Evolutionary conservation across 495 filamentous ascomycete species (phyloP), one percentile per base, ranked within the genome.

Genomic region (Hypomontagnella submonticulosa): DNA sequence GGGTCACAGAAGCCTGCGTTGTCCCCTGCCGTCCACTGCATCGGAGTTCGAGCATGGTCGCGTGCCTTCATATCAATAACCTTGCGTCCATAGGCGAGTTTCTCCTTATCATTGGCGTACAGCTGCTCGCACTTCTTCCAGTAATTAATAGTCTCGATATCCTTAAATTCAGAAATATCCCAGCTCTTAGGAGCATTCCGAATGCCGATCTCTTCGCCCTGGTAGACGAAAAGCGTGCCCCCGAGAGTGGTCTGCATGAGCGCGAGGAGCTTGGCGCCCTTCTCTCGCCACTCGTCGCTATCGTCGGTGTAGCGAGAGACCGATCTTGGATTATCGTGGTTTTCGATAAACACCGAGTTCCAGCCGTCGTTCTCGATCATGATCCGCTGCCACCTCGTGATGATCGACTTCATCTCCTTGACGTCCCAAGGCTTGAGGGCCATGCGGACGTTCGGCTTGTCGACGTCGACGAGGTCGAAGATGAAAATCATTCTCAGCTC

Each of bases 181-280:
- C 88, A 90, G 4, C 75, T 71, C 1, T 61, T 58, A 0, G 88
- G 86, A 1, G 83, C 80, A 66, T 90, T 90, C 3, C 78, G 76
- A 78, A 89, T 87, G 0, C 86, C 88, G 0, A 90, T 61, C 68
- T 91, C 88, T 62, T 91, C 85, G n/a, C 88, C 88, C 66, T 91
- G 87, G 61, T 88, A 90, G 1, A 90, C 72, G 56, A 87, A 90
- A 4, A 87, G 78, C 0, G 88, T 89, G 1, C 88, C 88, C 3
- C 80, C 79, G 47, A 86, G 78, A 32, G 84, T 74, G 0, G 78
- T 79, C 65, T 86, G 67, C 56, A 85, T 77, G 6, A 85, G 80
- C 0, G 88, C 85, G 20, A 90, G 71, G 79, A 90, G 81, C 73
- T 90, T 90, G 0, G 82, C 82, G 0, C 81, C 77, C 13, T 76